Evolutionary conservation across 1,284 basidiomycete species (phyloP), one percentile per base, ranked within the genome.

Genomic region (Anthracocystis panici-leucophaei): DNA sequence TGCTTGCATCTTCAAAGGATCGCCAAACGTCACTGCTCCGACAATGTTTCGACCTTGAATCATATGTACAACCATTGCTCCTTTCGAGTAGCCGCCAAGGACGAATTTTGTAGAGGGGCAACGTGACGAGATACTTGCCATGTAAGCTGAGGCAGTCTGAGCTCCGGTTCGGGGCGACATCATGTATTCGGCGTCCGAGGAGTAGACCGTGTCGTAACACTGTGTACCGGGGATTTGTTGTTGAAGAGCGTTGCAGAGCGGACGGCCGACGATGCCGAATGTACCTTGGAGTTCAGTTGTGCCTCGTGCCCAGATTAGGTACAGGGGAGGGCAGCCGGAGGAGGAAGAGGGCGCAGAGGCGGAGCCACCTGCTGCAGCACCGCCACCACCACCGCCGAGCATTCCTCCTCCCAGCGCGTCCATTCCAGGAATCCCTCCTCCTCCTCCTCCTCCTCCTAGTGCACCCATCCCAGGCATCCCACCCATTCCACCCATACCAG

Each of bases 11-110:
- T 68, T 68, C n/a, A 55, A 33, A 10, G 65, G 65, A 33, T 74
- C 71, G 21, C 71, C 71, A 41, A 74, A 74, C 41, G 71, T 74
- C 18, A 74, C 71, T 1, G 71, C 71, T 18, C 57, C 65, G 9
- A 74, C 59, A 6, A 74, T 42, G 31, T 68, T 68, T 5, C 33
- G 14, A 2, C 46, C 59, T 10, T 40, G 25, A 38, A 74, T 66
- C 33, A 16, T 18, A 9, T 74, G 71, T 10, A 63, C 61, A 21
- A 74, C 71, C 62, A 74, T 68, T 0, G 57, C 71, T 10, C 71
- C 71, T 16, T 74, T 74, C 6, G 54, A 58, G 46, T 74, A 74
- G 0, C 71, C 71, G 0, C 54, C 61, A 0, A 74, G 46, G 0
- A 55, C 71, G 18, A 65, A 68, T 33, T 74, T 74, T 16, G 71